These are phyloP conservation scores for Fraxinus nigra DNA, from an alignment of 305 asterid species.

Conservation along the genomic window DNA sequence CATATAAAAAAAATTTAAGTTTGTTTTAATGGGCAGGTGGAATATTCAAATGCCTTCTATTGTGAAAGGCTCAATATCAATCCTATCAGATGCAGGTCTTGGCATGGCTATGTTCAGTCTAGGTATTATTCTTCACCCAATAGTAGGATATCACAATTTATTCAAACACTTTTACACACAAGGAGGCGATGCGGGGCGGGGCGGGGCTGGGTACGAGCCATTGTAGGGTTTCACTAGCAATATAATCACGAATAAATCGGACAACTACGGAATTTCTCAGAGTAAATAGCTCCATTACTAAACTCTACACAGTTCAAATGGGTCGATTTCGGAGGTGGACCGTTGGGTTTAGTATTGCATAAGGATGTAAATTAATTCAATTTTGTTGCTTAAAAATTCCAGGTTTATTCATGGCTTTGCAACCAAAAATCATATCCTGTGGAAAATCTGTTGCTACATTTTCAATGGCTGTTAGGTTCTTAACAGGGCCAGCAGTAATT, in stretches of 20 bases:
- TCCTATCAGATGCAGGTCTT: conserved; percentile 89
- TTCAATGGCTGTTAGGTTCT: conserved; percentile 90
- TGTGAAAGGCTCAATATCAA: conserved; percentile 79
- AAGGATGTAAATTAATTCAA: neutral
- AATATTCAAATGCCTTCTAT: conserved; percentile 85
- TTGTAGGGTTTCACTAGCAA: no score
- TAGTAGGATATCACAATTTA: neutral
- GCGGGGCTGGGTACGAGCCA: no score
- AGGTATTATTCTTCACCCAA: conserved; percentile 37
- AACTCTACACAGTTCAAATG: neutral
- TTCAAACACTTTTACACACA: neutral
- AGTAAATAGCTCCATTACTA: neutral
- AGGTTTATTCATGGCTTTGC: conserved; percentile 96
- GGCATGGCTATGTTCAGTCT: conserved; percentile 99
- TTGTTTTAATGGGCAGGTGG: conserved; percentile 47
- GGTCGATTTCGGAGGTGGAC: neutral
- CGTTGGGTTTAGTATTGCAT: neutral
- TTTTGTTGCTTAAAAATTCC: neutral
- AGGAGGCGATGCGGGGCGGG: neutral
- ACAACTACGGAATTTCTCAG: neutral
- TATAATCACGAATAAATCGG: neutral
- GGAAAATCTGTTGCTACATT: conserved; percentile 83
- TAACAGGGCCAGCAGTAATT: conserved; percentile 92
- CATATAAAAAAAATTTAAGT: neutral
- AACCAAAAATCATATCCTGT: conserved; percentile 83